These are phyloP conservation scores for Trypanosoma conorhini DNA, from an alignment of 208 protist species.

Conservation along the genomic window DNA sequence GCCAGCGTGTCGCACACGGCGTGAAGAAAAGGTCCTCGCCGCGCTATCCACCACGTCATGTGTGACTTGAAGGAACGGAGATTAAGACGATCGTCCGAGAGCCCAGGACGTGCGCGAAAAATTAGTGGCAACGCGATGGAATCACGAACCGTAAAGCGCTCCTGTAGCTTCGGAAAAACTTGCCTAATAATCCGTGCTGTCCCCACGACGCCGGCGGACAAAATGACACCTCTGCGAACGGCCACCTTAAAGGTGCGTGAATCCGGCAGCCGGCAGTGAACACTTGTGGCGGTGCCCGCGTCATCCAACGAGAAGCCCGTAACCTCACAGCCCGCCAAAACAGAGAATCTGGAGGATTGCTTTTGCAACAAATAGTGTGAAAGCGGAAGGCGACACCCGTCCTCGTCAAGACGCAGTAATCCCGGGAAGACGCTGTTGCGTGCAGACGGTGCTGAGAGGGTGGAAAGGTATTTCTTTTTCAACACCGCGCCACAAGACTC, in stretches of 20 bases:
- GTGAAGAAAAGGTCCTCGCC: conserved; percentile 48
- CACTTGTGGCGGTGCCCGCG: conserved; percentile 23
- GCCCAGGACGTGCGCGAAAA: conserved; percentile 23
- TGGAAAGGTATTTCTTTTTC: conserved; percentile 28
- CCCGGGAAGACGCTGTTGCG: conserved; percentile 36
- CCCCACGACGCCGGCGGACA: conserved; percentile 53
- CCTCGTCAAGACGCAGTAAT: conserved; percentile 52
- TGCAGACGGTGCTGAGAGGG: conserved; percentile 17
- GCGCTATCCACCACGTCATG: conserved; percentile 42
- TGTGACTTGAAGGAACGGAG: conserved; percentile 28
- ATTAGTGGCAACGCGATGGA: conserved; percentile 47
- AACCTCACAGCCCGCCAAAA: conserved; percentile 19
- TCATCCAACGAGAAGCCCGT: conserved; percentile 4
- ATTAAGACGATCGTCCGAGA: conserved; percentile 59
- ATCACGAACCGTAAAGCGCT: conserved; percentile 40
- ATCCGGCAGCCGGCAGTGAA: neutral
- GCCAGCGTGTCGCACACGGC: conserved; percentile 59
- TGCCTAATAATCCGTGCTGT: conserved; percentile 48
- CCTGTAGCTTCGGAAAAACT: conserved; percentile 18
- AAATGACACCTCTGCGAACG: conserved; percentile 45
- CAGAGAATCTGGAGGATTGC: conserved; percentile 1
- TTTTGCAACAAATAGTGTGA: conserved; percentile 28
- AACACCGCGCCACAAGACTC: conserved; percentile 29
- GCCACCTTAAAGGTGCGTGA: conserved; percentile 4
- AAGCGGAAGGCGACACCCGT: conserved; percentile 56